Evolutionary conservation across 108 stramenopile species (phyloP), one percentile per base, ranked within the genome.

Genomic region (Cyclostephanos invisitatus): DNA sequence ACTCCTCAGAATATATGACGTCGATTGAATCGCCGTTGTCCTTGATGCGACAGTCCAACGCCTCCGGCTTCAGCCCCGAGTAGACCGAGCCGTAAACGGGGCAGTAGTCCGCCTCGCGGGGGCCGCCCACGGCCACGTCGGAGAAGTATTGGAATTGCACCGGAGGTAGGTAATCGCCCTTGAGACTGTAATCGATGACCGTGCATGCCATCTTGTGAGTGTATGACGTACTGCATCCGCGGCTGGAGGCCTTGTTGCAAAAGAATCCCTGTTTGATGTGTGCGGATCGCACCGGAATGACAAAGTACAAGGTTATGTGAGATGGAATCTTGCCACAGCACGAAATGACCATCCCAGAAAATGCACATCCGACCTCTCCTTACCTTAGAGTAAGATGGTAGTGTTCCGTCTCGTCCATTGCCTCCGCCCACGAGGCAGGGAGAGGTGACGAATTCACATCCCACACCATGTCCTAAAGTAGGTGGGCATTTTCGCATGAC

Each of bases 141-240:
- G 77, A 53, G 68, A 91, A 93, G 80, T 89, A 91, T 72, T 89
- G 89, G 48, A 88, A 87, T 55, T 84, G 77, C 14, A 56, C 38
- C 2, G 47, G 64, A 3, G 92, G 92, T 20, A 87, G 44, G 7
- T 73, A 70, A 42, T 74, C 54, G 14, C 85, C 86, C 9, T 82
- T 75, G 28, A 85, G 70, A 51, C 74, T 81, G 73, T 89, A 93
- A 58, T 93, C 88, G 42, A 89, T 79, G 21, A 93, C 78, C 21
- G 87, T 87, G 55, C 92, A 93, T 12, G 88, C 90, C 86, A 88
- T 75, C 76, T 93, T 93, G 84, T 93, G 87, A 12, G 87, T 82
- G 25, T 74, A 73, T 46, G 75, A 82, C 1, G 92, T 79, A 46
- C 88, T 86, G 61, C 92, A 93, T 20, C 87, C 90, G 24, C 85